A percentile compares a stretch with the other conserved stretches of the same genome.
Conservation (phyloP, 1,284 basidiomycete species). For the Puccinia horiana region DNA sequence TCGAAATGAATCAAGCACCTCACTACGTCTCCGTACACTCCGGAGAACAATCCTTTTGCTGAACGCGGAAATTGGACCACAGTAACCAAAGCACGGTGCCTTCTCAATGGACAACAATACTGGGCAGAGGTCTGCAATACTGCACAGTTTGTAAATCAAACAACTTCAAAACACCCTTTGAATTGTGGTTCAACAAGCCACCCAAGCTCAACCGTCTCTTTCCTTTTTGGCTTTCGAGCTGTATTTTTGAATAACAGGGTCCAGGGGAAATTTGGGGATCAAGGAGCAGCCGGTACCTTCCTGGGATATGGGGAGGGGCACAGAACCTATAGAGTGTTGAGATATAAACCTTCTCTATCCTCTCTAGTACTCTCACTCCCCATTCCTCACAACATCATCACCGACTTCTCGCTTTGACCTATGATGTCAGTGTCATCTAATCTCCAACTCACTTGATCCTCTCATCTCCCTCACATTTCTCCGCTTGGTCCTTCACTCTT, state of each 20-base stretch:
- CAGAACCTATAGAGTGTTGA: background rate
- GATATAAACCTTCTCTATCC: too few relatives aligned
- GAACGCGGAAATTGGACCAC: background rate
- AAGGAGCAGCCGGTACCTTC: background rate
- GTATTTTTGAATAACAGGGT: background rate
- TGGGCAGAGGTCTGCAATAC: background rate
- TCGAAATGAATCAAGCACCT: background rate
- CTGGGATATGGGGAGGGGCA: conserved; percentile 2
- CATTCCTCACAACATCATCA: too few relatives aligned
- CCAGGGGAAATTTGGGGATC: background rate
- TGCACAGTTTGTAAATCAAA: too few relatives aligned
- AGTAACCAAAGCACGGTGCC: background rate
- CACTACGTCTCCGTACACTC: too few relatives aligned
- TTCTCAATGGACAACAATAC: too few relatives aligned
- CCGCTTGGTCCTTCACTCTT: too few relatives aligned
- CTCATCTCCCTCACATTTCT: too few relatives aligned
- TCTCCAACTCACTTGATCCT: too few relatives aligned
- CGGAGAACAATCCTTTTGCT: background rate
- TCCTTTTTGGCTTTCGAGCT: conserved; percentile 9
- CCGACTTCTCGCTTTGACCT: too few relatives aligned
- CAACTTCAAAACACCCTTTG: too few relatives aligned
- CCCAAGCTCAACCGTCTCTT: background rate
- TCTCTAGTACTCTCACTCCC: too few relatives aligned
- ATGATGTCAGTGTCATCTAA: too few relatives aligned
- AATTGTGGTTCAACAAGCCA: background rate